phyloP scores from a whole-genome alignment of 2,329 filamentous ascomycete species.

The Fonsecaea monophora region DNA sequence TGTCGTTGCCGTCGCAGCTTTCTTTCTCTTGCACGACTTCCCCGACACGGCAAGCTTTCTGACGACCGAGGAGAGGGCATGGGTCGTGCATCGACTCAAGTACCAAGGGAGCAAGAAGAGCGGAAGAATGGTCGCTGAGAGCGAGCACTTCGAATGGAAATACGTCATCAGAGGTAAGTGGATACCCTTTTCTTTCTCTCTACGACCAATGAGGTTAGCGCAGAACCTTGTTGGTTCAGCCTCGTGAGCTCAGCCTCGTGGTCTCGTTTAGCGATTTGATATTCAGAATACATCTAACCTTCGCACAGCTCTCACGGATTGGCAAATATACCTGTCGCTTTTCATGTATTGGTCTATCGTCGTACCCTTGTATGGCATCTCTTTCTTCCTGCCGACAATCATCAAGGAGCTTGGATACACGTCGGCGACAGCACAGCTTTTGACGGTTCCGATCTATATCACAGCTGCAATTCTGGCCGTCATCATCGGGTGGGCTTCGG shows the following conservation, averaged over 20 bases:
- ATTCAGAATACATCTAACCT: neutral
- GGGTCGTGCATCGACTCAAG: constrained; percentile 49
- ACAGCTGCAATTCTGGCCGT: constrained; percentile 49
- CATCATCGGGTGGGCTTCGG: constrained; percentile 62
- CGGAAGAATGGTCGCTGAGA: constrained; percentile 40
- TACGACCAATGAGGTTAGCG: neutral
- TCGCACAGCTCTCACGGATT: constrained; percentile 47
- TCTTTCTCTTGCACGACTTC: constrained; percentile 54
- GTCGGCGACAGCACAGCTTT: constrained; percentile 49
- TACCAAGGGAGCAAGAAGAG: constrained; percentile 45
- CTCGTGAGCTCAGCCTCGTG: constrained; percentile 20
- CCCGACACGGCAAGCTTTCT: constrained; percentile 54
- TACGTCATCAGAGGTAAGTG: constrained; percentile 52
- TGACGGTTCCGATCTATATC: constrained; percentile 52
- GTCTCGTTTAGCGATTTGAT: neutral
- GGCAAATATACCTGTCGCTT: constrained; percentile 36
- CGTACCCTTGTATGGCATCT: constrained; percentile 52
- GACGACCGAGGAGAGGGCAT: constrained; percentile 48
- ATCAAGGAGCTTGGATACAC: constrained; percentile 52
- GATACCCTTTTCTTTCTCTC: constrained; percentile 3
- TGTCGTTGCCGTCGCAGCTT: constrained; percentile 50
- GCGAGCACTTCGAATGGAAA: constrained; percentile 46
- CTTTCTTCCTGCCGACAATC: constrained; percentile 48
- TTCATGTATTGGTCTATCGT: constrained; percentile 53
- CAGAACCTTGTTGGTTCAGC: too few species aligned